These are phyloP conservation scores for Botryobasidium botryosum DNA, from an alignment of 768 basidiomycete genomes.

Conservation along the genomic window DNA sequence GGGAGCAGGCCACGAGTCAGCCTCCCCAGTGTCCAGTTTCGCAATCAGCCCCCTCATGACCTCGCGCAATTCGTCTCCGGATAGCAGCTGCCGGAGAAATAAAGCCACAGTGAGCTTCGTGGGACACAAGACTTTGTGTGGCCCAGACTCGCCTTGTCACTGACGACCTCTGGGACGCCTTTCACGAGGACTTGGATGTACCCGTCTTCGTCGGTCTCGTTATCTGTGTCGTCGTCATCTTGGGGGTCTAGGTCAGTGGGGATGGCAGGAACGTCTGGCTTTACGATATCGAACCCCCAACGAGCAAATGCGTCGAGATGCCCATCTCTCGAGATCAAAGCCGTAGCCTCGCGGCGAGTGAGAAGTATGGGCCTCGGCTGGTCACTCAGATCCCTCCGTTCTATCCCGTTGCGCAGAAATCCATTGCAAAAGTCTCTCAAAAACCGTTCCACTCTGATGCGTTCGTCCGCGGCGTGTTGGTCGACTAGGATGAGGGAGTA, in stretches of 20 bases:
- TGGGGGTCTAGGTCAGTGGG: background rate
- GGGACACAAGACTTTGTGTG: background rate
- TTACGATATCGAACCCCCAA: conserved; percentile 61
- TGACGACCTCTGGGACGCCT: conserved; percentile 50
- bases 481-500: conserved; percentile 60
- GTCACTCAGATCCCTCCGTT: conserved; percentile 23
- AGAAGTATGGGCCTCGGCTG: conserved; percentile 16
- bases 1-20: conserved; percentile 5
- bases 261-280: conserved; percentile 20
- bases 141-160: conserved; percentile 36
- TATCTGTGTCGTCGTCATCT: conserved; percentile 12
- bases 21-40: conserved; percentile 35
- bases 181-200: conserved; percentile 52
- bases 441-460: conserved; percentile 76
- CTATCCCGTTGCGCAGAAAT: conserved; percentile 27
- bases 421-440: conserved; percentile 57
- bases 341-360: background rate
- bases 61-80: conserved; percentile 44
- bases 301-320: conserved; percentile 34
- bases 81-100: background rate
- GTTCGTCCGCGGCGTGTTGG: conserved; percentile 98
- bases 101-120: background rate
- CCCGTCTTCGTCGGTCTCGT: conserved; percentile 18
- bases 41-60: conserved; percentile 59
- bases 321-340: conserved; percentile 18